phyloP scores from a whole-genome alignment of 208 protist genomes.

The Leishmania tropica region DNA sequence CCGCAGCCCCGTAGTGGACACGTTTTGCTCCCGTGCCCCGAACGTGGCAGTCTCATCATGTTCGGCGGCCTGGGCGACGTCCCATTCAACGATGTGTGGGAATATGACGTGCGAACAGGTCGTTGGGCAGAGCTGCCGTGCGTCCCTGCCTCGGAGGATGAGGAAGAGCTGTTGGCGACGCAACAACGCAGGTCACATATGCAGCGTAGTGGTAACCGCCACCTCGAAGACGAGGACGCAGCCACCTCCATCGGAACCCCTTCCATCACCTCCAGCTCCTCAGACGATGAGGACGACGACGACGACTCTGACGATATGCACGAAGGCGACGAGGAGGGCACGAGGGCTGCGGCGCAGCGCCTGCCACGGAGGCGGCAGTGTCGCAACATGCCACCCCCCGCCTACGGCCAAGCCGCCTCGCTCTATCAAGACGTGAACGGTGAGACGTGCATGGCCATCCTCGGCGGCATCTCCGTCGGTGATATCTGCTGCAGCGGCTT shows the following conservation, averaged over 20 bases:
- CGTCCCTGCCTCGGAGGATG: not conserved
- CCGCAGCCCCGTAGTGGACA: constrained; percentile 59
- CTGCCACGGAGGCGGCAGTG: not conserved
- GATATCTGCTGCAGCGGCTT: constrained; percentile 22
- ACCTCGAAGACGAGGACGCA: not conserved
- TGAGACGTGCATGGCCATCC: constrained; percentile 43
- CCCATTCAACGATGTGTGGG: constrained; percentile 66
- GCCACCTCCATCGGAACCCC: not conserved
- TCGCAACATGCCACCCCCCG: constrained; percentile 40
- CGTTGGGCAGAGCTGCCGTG: constrained; percentile 50
- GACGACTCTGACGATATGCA: not conserved
- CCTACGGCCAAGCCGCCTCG: constrained; percentile 58
- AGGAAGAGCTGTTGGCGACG: not conserved
- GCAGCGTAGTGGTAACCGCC: not conserved
- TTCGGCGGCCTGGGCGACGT: constrained; percentile 51
- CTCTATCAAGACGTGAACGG: constrained; percentile 26
- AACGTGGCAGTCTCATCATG: constrained; percentile 46
- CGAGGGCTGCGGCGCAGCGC: not conserved
- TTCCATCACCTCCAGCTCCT: not conserved
- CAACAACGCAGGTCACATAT: not conserved
- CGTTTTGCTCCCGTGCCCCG: constrained; percentile 41
- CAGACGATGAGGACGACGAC: not conserved
- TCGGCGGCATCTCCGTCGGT: constrained; percentile 43
- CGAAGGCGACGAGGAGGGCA: not conserved
- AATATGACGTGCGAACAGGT: constrained; percentile 38